Evolutionary conservation across 192 early-diverging fungal species (phyloP).

Genomic region (Umbelopsis ramanniana): DNA sequence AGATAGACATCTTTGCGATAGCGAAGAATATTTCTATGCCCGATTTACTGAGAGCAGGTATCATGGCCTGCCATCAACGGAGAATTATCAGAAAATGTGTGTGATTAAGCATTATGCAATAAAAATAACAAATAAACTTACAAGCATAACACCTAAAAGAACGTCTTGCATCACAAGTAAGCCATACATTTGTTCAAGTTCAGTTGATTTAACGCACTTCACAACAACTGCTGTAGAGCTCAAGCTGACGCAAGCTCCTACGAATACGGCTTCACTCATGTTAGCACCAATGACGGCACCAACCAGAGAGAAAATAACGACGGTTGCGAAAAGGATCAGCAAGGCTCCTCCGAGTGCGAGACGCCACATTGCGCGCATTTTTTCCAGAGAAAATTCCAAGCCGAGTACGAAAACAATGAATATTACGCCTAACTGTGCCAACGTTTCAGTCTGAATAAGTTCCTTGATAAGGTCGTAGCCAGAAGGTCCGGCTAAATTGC

Average conservation of each 20-base stretch:
- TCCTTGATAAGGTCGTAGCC: slow-evolving; percentile 56
- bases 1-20: slow-evolving; percentile 31
- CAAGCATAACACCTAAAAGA: slow-evolving; percentile 57
- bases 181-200: slow-evolving; percentile 59
- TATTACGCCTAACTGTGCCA: slow-evolving; percentile 58
- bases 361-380: slow-evolving; percentile 53
- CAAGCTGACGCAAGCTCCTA: slow-evolving; percentile 56
- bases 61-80: slow-evolving; percentile 32
- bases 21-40: slow-evolving; percentile 46
- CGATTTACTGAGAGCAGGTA: slow-evolving; percentile 45
- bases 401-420: slow-evolving; percentile 65
- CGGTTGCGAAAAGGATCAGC: slow-evolving; percentile 47
- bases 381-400: slow-evolving; percentile 60
- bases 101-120: neutral
- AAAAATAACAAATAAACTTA: slow-evolving; percentile 43
- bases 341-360: slow-evolving; percentile 51
- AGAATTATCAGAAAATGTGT: neutral
- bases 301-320: slow-evolving; percentile 38
- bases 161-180: slow-evolving; percentile 62
- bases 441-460: slow-evolving; percentile 57
- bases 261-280: slow-evolving; percentile 50
- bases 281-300: slow-evolving; percentile 41
- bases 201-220: slow-evolving; percentile 42
- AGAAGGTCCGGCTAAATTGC: slow-evolving; percentile 50
- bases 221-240: slow-evolving; percentile 58